Base-by-base conservation (phyloP, 2,329 filamentous ascomycete species). In the Endothia cerciana region DNA sequence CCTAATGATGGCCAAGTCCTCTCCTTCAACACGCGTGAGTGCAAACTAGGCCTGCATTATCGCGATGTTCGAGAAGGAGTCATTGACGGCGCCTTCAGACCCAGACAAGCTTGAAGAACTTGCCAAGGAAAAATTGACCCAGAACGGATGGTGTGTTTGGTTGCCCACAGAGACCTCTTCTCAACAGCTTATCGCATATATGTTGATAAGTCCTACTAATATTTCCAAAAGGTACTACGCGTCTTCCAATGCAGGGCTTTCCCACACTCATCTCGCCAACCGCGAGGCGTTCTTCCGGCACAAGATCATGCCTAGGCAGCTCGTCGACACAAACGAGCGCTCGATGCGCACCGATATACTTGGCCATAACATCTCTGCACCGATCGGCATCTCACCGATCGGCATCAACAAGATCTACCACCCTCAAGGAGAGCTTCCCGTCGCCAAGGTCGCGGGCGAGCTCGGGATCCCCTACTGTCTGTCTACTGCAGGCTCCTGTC, bases 341-440 rank as follows among this genome's bases (percentile, higher is more conserved):
- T 86, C 89, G 70, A 87, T 85, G 0, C 75, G 76, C 1, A 85
- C 85, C 15, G 77, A 76, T 4, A 85, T 90, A 67, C 90, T 89
- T 73, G 84, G 87, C 17, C 85, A 89, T 73, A 79, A 81, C 59
- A 82, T 87, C 17, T 78, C 82, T 2, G 86, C 86, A 0, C 87
- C 87, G 0, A 84, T 90, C 60, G 86, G 85, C n/a, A 87, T 90
- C 71, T 85, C 87, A 0, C 87, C 87, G 0, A 83, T 89, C 36
- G 87, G 87, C 4, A 89, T 90, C 70, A 89, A 90, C 77, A 84
- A 85, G 68, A 90, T 89, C 70, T 89, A 89, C 76, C 81, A 89
- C 70, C 80, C 82, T 0, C 72, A 76, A 0, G 87, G 84, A 47
- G 88, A 90, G 72, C 72, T 87, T 0, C 81, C 85, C 0, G 86